phyloP scores from a whole-genome alignment of 352 stramenopile genomes.

The Globisporangium okanoganense region DNA sequence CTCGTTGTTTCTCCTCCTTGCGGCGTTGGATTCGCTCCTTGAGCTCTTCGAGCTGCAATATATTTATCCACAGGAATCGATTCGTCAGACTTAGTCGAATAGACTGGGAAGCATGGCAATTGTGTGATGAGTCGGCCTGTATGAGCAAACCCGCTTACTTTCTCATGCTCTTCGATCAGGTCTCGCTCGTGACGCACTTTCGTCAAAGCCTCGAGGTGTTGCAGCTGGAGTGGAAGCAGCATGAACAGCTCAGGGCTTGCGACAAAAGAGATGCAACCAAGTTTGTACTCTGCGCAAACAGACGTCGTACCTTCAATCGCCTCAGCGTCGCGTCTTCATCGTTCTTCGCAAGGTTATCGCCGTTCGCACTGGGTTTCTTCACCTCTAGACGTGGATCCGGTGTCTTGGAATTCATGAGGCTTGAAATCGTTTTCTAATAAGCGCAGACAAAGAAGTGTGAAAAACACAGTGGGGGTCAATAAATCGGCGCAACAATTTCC shows the following conservation, averaged over 20 bases:
- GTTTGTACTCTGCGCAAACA: too few relatives aligned
- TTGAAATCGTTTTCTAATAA: not conserved
- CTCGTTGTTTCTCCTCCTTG: constrained; percentile 39
- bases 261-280: constrained; percentile 10
- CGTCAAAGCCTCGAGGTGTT: constrained; percentile 38
- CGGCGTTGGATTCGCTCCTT: constrained; percentile 40
- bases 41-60: constrained; percentile 37
- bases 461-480: too few relatives aligned
- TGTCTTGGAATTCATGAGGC: constrained; percentile 4
- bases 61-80: not conserved
- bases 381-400: not conserved
- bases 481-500: too few relatives aligned
- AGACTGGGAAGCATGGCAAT: not conserved
- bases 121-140: not conserved
- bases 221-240: constrained; percentile 9
- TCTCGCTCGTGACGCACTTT: constrained; percentile 53
- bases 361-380: not conserved
- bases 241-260: not conserved
- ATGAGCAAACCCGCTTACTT: constrained; percentile 19
- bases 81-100: not conserved
- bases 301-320: constrained; percentile 39
- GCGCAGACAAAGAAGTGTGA: not conserved
- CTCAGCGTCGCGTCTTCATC: constrained; percentile 29
- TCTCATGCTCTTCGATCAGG: constrained; percentile 58
- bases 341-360: not conserved